Evolutionary conservation across 2,329 filamentous ascomycete genomes (phyloP).

Genomic region (Venturia oleaginea): DNA sequence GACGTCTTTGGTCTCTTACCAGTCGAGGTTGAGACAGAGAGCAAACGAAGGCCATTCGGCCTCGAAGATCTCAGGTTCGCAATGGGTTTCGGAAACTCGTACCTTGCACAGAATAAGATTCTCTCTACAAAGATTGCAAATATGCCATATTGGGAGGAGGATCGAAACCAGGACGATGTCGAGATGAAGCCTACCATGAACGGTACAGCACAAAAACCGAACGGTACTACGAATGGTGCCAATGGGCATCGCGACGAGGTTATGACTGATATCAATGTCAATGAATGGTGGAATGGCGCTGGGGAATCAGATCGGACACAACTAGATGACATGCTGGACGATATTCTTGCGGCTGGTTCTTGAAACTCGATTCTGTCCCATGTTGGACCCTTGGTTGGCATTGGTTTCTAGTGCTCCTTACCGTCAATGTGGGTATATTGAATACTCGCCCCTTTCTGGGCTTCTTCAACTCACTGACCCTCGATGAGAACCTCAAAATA

Average conservation of each 20-base stretch:
- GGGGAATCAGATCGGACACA: background rate
- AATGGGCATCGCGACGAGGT: slow-evolving; percentile 10
- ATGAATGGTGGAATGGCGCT: slow-evolving; percentile 8
- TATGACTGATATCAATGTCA: background rate
- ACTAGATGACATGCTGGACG: slow-evolving; percentile 11
- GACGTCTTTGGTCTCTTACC: slow-evolving; percentile 73
- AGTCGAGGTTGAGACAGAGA: slow-evolving; percentile 67
- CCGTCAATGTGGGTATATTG: no score
- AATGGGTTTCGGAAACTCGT: slow-evolving; percentile 64
- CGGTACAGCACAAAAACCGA: background rate
- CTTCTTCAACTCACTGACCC: no score
- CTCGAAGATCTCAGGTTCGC: slow-evolving; percentile 72
- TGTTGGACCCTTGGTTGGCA: background rate
- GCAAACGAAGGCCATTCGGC: slow-evolving; percentile 60
- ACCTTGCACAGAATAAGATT: slow-evolving; percentile 49
- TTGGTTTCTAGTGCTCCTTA: no score
- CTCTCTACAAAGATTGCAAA: slow-evolving; percentile 6
- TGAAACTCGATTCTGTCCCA: background rate
- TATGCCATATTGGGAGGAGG: slow-evolving; percentile 3
- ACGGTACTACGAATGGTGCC: slow-evolving; percentile 12
- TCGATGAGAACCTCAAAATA: no score
- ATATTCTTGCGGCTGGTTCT: slow-evolving; percentile 9
- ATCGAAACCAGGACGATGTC: background rate
- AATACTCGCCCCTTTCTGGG: no score
- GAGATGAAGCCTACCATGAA: background rate